Evolutionary conservation across 805 yeast species (phyloP).

Genomic region (Wickerhamomyces queroliae): DNA sequence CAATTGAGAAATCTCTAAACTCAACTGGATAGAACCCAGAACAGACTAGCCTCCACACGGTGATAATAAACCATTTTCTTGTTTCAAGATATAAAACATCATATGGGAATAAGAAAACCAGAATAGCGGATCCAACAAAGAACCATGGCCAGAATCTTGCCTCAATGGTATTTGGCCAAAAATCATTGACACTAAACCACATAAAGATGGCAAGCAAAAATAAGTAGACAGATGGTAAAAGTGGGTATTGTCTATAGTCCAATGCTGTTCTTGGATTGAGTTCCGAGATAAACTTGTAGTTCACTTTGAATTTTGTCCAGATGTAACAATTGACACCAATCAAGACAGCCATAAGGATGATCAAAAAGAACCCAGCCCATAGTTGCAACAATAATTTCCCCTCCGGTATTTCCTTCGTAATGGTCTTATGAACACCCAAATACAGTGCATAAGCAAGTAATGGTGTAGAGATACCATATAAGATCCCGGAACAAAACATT

Average conservation of each 20-base stretch:
- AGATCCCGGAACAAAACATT: slow-evolving; percentile 59
- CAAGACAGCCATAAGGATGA: slow-evolving; percentile 52
- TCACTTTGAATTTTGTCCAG: slow-evolving; percentile 73
- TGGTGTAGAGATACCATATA: slow-evolving; percentile 67
- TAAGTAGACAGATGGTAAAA: slow-evolving; percentile 56
- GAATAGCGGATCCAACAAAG: slow-evolving; percentile 48
- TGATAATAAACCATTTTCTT: slow-evolving; percentile 70
- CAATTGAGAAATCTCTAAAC: slow-evolving; percentile 88
- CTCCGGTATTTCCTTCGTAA: slow-evolving; percentile 41
- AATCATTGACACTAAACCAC: slow-evolving; percentile 72
- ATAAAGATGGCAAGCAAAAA: slow-evolving; percentile 53
- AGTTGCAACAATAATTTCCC: slow-evolving; percentile 67
- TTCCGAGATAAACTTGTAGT: slow-evolving; percentile 90
- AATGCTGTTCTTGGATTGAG: slow-evolving; percentile 64
- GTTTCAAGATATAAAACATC: slow-evolving; percentile 51
- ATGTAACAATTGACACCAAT: slow-evolving; percentile 65
- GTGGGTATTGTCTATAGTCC: slow-evolving; percentile 58
- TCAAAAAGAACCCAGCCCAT: slow-evolving; percentile 86
- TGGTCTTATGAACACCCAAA: slow-evolving; percentile 39
- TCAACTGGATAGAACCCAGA: slow-evolving; percentile 94
- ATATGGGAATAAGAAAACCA: slow-evolving; percentile 56
- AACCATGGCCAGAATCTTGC: slow-evolving; percentile 80
- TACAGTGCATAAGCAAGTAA: slow-evolving; percentile 55
- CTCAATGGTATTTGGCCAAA: slow-evolving; percentile 54
- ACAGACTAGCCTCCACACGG: slow-evolving; percentile 63